Base-by-base conservation (phyloP, 495 filamentous ascomycete species). In the Aspergillus sparsus region DNA sequence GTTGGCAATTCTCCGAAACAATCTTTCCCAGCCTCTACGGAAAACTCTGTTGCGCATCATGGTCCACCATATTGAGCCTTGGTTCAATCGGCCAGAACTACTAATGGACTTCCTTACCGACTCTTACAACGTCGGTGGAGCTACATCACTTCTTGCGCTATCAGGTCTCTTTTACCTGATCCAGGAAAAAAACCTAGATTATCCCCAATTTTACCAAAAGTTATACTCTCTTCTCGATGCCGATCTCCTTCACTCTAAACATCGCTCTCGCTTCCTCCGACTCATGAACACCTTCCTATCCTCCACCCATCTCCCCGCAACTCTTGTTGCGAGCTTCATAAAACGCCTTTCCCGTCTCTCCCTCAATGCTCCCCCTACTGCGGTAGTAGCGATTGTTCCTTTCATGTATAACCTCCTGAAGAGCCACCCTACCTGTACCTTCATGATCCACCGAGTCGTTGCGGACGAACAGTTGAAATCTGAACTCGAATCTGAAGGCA, bases 91-190 rank as follows among this genome's bases (percentile, higher is more conserved):
- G 37, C 86, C 89, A 6, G 92, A 97, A 67, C 79, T 93, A 7
- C 81, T 99, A n/a, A 93, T 97, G 87, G 95, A 99, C 77, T 98
- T 98, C 74, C 75, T 99, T 39, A 96, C 92, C 2, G 92, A 96
- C 72, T 93, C 87, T 13, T 98, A 93, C 74, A 83, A 97, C 64
- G 72, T 83, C 15, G 93, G 95, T 52, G 94, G 94, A 55, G 86
- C 90, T 6, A 89, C 83, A 8, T 91, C 94, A 5, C 83, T 98
- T 4, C 82, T 97, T 27, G 92, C 95, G 3, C 81, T 99, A 0
- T 95, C 92, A 6, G 93, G 94, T 41, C 85, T 99, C 18, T 99
- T 96, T 78, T 92, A 97, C 68, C 86, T 99, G 41, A 97, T 98
- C 57, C 87, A 89, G 63, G 85, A 90, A 65, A 89, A 89, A 64